Base-by-base conservation (phyloP, 306 rosid species). In the Malus sieversii region DNA sequence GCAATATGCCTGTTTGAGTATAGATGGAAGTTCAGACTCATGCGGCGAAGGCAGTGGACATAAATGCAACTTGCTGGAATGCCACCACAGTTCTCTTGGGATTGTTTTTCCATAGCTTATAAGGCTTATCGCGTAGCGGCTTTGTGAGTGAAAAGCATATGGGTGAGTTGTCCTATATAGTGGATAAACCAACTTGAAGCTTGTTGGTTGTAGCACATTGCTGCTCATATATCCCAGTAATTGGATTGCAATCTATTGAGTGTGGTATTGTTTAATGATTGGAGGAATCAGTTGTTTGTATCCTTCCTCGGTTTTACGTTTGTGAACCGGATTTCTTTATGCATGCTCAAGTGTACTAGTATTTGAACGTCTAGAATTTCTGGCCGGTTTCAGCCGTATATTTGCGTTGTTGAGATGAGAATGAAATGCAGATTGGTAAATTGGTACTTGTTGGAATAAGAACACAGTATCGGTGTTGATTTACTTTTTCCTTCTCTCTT, bases 201-300 rank as follows among this genome's bases (percentile, higher is more conserved):
- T 66, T 51, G 70, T 66, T 66, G 70, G n/a, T 66, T 66, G 70
- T 66, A 10, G 29, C 51, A 66, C 38, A 33, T 66, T 66, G 70
- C 51, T 35, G 48, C 70, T 35, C 11, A 1, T 19, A 4, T 35
- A 11, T 38, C 51, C 9, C 8, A 19, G 46, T 16, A 45, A 66
- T 35, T 66, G 70, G 6, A 35, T 20, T 66, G 33, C 15, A 45
- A 19, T 35, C 2, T 5, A 20, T 19, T 35, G 70, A 15, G 16
- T 66, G 51, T 66, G 48, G 12, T 66, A 18, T 20, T 1, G 1
- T 33, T 66, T 35, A 14, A 66, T 30, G 68, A 30, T 63, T 0
- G 40, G 40, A 30, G 42, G 5, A 14, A 48, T 48, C 53, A 48
- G 53, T 48, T 48, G 20, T 48, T 15, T 18, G 13, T 11, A 44